Conservation (phyloP, 1,284 basidiomycete species). For the Fomitopsis pinicola region DNA sequence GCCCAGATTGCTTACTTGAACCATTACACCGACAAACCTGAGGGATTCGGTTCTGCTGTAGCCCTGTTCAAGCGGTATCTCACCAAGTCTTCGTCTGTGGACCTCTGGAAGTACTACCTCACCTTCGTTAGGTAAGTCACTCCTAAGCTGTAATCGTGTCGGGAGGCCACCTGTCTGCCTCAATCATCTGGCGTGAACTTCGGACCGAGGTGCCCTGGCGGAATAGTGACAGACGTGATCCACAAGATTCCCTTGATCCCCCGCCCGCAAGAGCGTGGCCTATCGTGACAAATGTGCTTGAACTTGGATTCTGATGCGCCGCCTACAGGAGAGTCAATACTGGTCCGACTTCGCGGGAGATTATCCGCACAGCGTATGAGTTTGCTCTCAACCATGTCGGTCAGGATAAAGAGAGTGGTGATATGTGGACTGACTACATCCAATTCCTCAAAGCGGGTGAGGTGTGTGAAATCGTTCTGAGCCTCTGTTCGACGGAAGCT, state of each 20-base stretch:
- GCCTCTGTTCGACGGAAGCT: too few species aligned
- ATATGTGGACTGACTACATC: slow-evolving; percentile 80
- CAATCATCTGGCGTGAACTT: neutral
- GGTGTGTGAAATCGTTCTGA: slow-evolving; percentile 36
- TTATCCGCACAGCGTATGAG: slow-evolving; percentile 88
- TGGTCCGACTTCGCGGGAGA: slow-evolving; percentile 59
- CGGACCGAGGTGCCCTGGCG: too few species aligned
- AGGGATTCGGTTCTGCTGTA: slow-evolving; percentile 70
- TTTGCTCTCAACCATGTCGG: slow-evolving; percentile 91
- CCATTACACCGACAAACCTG: slow-evolving; percentile 55
- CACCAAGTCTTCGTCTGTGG: slow-evolving; percentile 77
- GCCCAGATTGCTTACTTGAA: slow-evolving; percentile 81
- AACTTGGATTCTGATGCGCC: neutral
- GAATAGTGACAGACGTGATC: too few species aligned
- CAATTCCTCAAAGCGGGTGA: slow-evolving; percentile 80
- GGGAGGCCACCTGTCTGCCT: neutral
- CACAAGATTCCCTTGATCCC: too few species aligned
- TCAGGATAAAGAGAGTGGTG: slow-evolving; percentile 73
- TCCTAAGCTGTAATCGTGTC: slow-evolving; percentile 3
- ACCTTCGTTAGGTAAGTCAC: slow-evolving; percentile 70
- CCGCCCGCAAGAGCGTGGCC: neutral
- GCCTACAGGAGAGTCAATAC: slow-evolving; percentile 35
- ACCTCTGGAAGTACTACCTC: slow-evolving; percentile 85
- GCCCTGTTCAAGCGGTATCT: slow-evolving; percentile 80
- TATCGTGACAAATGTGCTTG: neutral